Evolutionary conservation across 306 rosid genomes (phyloP).

Genomic region (Glycine latifolia): DNA sequence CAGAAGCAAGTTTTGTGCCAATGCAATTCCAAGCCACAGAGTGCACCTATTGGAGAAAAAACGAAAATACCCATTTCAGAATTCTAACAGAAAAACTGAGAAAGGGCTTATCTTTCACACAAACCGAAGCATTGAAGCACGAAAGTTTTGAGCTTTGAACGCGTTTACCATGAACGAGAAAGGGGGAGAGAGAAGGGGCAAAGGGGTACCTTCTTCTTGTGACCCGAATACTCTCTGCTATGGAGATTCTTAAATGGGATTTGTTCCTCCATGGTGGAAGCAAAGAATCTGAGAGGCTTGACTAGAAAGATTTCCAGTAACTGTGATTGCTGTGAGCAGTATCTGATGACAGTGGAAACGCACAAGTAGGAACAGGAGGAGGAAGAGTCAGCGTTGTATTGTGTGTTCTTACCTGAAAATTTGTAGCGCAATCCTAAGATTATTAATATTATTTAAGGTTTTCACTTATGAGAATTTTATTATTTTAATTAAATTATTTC

Average conservation of each 20-base stretch:
- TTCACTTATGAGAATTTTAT: too few relatives aligned
- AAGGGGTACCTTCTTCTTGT: slow-evolving; percentile 85
- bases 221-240: slow-evolving; percentile 90
- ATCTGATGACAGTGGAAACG: slow-evolving; percentile 5
- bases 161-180: slow-evolving; percentile 32
- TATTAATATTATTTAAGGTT: background rate
- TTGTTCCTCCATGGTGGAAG: slow-evolving; percentile 67
- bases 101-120: background rate
- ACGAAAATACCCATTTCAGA: slow-evolving; percentile 40
- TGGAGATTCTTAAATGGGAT: slow-evolving; percentile 78
- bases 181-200: too few relatives aligned
- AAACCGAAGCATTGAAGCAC: slow-evolving; percentile 10
- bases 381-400: background rate
- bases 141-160: slow-evolving; percentile 5
- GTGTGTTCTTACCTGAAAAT: background rate
- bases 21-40: slow-evolving; percentile 97
- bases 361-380: background rate
- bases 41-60: slow-evolving; percentile 68
- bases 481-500: too few relatives aligned
- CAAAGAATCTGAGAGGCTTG: slow-evolving; percentile 36
- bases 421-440: background rate
- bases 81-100: background rate
- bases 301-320: slow-evolving; percentile 13
- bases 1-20: slow-evolving; percentile 97
- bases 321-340: slow-evolving; percentile 25